Conservation (phyloP, 129 eudicot species). For the Artemisia tridentata region DNA sequence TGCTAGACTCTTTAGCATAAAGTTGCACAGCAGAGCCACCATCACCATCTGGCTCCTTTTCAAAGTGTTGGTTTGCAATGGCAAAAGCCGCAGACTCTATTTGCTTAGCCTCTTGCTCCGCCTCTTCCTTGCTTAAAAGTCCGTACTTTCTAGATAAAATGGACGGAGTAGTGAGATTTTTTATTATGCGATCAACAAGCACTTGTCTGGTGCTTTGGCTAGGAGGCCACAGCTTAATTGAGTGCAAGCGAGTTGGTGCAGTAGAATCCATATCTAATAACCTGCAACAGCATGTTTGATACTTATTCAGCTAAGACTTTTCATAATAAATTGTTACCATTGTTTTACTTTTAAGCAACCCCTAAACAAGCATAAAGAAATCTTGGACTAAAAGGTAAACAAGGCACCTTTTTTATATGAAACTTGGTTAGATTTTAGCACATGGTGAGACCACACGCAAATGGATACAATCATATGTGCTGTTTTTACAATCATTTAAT, state of each 20-base stretch:
- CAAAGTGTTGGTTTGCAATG: slow-evolving; percentile 52
- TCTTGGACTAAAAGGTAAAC: too few relatives aligned
- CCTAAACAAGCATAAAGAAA: too few relatives aligned
- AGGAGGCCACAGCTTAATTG: slow-evolving; percentile 77
- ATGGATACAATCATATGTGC: too few relatives aligned
- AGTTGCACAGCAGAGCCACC: slow-evolving; percentile 61
- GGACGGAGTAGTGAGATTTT: slow-evolving; percentile 62
- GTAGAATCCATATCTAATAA: slow-evolving; percentile 43
- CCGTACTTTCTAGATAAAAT: slow-evolving; percentile 67
- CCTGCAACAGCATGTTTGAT: slow-evolving; percentile 22
- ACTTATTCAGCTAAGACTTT: too few relatives aligned
- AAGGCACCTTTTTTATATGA: too few relatives aligned
- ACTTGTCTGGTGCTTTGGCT: slow-evolving; percentile 51
- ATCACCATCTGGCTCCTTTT: slow-evolving; percentile 66
- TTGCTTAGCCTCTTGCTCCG: slow-evolving; percentile 61
- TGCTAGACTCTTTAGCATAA: slow-evolving; percentile 70
- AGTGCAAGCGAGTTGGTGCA: slow-evolving; percentile 23
- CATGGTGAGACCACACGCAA: too few relatives aligned
- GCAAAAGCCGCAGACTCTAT: slow-evolving; percentile 56
- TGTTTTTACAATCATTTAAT: too few relatives aligned
- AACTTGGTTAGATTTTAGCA: too few relatives aligned
- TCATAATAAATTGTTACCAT: too few relatives aligned
- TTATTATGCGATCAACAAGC: slow-evolving; percentile 61
- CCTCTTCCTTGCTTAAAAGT: slow-evolving; percentile 60
- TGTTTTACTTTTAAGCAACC: too few relatives aligned